Conservation (phyloP, 768 basidiomycete species). For the Hericium erinaceus region DNA sequence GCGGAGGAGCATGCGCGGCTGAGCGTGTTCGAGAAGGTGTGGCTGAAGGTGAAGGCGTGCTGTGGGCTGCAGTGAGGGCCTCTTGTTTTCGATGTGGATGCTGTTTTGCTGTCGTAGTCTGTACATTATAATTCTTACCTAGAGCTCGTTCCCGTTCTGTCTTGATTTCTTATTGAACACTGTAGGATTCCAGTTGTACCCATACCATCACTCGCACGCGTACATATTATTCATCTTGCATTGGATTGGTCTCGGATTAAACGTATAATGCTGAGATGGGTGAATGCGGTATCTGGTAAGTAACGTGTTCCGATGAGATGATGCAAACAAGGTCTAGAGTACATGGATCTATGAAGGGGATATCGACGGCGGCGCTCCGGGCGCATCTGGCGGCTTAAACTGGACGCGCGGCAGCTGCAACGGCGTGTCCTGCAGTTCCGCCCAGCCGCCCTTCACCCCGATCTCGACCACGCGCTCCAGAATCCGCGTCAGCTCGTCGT, state of each 20-base stretch:
- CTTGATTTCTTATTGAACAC: not conserved
- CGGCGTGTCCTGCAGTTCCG: slow-evolving; percentile 54
- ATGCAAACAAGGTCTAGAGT: not conserved
- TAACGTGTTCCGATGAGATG: too few species aligned
- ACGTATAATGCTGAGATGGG: too few species aligned
- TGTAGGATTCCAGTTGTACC: not conserved
- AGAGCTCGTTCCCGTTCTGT: not conserved
- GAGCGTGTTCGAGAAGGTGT: slow-evolving; percentile 11
- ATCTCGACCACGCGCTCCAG: slow-evolving; percentile 62
- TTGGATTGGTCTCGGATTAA: not conserved
- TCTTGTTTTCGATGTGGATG: not conserved
- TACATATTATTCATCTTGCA: not conserved
- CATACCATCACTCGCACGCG: not conserved
- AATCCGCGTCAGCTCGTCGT: slow-evolving; percentile 57
- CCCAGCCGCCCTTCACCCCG: slow-evolving; percentile 53
- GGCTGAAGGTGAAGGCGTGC: not conserved
- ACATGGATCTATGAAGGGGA: not conserved
- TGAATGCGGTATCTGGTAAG: too few species aligned
- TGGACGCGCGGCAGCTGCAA: slow-evolving; percentile 37
- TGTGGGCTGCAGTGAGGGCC: slow-evolving; percentile 3
- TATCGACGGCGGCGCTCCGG: not conserved
- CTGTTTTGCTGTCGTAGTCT: not conserved
- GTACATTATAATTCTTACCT: not conserved
- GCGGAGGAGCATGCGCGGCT: slow-evolving; percentile 6
- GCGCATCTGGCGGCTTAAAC: not conserved